phyloP scores from a whole-genome alignment of 768 basidiomycete genomes.

The Tylopilus sp. region DNA sequence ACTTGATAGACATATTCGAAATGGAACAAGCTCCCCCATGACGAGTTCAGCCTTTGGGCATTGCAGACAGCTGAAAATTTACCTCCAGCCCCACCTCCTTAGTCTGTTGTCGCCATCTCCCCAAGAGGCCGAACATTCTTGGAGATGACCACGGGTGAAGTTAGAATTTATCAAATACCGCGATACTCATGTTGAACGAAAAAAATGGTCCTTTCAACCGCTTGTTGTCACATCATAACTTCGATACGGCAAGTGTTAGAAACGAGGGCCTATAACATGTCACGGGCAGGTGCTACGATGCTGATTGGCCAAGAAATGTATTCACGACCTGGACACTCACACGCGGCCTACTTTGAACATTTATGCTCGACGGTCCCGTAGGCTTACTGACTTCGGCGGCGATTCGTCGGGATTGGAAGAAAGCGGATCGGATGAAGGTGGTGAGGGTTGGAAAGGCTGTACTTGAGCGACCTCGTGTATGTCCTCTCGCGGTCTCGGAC shows the following conservation, averaged over 20 bases:
- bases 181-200: no score
- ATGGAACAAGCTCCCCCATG: conserved; percentile 56
- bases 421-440: neutral
- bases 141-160: no score
- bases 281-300: no score
- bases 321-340: no score
- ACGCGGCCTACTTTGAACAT: conserved; percentile 26
- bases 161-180: no score
- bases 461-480: neutral
- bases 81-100: conserved; percentile 27
- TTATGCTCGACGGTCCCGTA: conserved; percentile 32
- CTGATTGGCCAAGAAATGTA: no score
- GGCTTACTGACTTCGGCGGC: conserved; percentile 26
- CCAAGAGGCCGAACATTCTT: no score
- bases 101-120: neutral
- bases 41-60: conserved; percentile 55
- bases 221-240: no score
- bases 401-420: no score
- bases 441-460: neutral
- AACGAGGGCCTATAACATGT: no score
- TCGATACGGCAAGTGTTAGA: no score
- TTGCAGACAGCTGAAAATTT: conserved; percentile 37
- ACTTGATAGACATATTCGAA: conserved; percentile 40
- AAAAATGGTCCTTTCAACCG: no score
- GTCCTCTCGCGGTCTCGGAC: neutral